Evolutionary conservation across 352 stramenopile genomes (phyloP), one percentile per base, ranked within the genome.

Genomic region (Phytophthora parvispora): DNA sequence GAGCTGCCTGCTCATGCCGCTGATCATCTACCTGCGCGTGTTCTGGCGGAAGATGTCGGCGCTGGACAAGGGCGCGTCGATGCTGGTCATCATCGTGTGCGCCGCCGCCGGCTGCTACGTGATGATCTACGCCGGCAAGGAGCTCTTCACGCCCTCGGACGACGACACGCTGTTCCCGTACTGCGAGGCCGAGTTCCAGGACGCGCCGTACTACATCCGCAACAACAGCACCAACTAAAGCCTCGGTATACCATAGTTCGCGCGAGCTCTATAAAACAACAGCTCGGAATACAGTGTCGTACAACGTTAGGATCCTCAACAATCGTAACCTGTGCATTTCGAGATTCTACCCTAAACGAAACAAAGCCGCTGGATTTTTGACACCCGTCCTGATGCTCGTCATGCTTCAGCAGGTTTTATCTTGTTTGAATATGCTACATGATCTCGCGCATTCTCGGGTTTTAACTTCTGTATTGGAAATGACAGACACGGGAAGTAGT

Each of bases 21-120:
- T 89, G 51, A 64, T 86, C 24, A 80, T 92, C 18, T 84, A 92
- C 56, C 60, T 89, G 45, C 82, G 77, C 47, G 74, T 76, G 7
- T 80, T 76, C 57, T 84, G 73, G 76, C 64, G 40, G 34, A 84
- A 62, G 28, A 66, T 85, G 45, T 70, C 83, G 9, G 29, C 80
- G 1, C 60, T 72, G 32, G 82, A 91, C 64, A 84, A 89, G 60
- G 56, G 72, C 38, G 58, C 67, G n/a, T 70, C 72, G 2, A 72
- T 77, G 15, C 2, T 87, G 2, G 67, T 89, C 27, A 62, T 92
- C 9, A 42, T 77, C 0, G 64, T 90, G 29, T 90, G 82, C 42
- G 63, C 74, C 24, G 50, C 64, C 36, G 63, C 84, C 6, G 82
- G 81, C 15, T 75, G 64, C 53, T 92, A 91, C 61, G 81, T 89